phyloP scores from a whole-genome alignment of 2,329 filamentous ascomycete species.

The Fusarium circinatum region DNA sequence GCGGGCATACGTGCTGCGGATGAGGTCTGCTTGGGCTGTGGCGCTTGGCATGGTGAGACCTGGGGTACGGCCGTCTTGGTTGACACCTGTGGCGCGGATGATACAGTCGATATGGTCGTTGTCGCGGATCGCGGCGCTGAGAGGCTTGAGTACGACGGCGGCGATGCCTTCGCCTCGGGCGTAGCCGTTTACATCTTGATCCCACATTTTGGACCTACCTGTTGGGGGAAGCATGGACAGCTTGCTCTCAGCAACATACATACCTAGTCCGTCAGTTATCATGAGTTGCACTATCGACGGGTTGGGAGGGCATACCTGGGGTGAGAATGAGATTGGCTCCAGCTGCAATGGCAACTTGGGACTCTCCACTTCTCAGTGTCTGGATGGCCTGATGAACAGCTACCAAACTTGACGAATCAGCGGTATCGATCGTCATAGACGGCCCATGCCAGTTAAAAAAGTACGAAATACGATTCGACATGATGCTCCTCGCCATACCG shows the following conservation, averaged over 20 bases:
- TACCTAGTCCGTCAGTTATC: neutral
- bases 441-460: constrained; percentile 14
- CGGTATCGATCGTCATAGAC: constrained; percentile 11
- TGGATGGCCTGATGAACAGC: constrained; percentile 12
- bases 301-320: neutral
- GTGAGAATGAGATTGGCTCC: neutral
- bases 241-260: neutral
- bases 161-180: neutral
- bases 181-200: neutral
- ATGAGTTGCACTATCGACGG: too few relatives aligned
- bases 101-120: neutral
- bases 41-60: neutral
- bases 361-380: neutral
- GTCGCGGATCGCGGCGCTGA: neutral
- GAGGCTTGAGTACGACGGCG: neutral
- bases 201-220: constrained; percentile 1
- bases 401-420: constrained; percentile 7
- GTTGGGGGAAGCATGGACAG: neutral
- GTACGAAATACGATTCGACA: constrained; percentile 9
- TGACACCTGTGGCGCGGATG: neutral
- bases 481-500: constrained; percentile 9
- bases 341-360: neutral
- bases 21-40: neutral
- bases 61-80: neutral
- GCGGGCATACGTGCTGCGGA: neutral